Evolutionary conservation across 2,329 filamentous ascomycete species (phyloP).

Genomic region (Pseudocercospora fijiensis): DNA sequence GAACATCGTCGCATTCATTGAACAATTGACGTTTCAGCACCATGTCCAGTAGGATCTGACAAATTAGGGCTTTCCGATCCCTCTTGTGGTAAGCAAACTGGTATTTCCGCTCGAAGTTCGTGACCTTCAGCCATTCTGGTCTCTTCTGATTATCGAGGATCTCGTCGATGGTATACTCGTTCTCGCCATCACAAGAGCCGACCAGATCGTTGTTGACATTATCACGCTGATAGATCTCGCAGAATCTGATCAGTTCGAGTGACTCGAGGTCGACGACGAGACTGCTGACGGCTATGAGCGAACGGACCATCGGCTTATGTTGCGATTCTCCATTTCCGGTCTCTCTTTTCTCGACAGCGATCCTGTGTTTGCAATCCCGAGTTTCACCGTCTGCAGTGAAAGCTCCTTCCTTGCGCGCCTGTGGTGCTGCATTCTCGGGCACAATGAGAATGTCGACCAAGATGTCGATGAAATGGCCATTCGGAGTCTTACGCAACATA

Average conservation of each 20-base stretch:
- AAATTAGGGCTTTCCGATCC: background rate
- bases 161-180: background rate
- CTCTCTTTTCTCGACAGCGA: background rate
- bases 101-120: background rate
- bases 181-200: background rate
- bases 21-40: too few relatives aligned
- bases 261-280: background rate
- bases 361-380: background rate
- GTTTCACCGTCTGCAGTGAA: background rate
- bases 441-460: too few relatives aligned
- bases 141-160: background rate
- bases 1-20: too few relatives aligned
- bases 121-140: background rate
- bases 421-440: too few relatives aligned
- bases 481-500: too few relatives aligned
- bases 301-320: background rate
- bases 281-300: background rate
- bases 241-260: background rate
- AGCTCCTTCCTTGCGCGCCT: background rate
- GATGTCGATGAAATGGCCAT: too few relatives aligned
- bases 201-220: background rate
- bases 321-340: background rate
- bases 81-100: background rate
- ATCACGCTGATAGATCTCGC: background rate
- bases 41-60: background rate